Percentiles rank a stretch among this genome's conserved stretches.
Evolutionary conservation across 2,329 filamentous ascomycete genomes (phyloP).

Genomic region (Calonectria pauciramosa): DNA sequence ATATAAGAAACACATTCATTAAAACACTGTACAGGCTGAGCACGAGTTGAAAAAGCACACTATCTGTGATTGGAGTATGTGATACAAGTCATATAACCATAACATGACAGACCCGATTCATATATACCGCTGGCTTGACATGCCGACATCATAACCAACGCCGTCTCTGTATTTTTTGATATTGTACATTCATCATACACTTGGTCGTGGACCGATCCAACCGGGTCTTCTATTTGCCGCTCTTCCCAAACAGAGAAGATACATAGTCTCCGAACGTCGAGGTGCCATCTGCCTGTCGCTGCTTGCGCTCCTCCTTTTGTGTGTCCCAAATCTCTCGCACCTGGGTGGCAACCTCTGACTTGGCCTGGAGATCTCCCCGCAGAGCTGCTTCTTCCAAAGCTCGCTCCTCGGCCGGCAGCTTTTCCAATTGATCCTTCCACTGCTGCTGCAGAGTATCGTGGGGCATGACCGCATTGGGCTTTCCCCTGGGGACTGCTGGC

Average conservation of each 20-base stretch:
- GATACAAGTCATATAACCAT: too few species aligned
- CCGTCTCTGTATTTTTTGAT: constrained; percentile 5
- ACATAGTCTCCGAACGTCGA: constrained; percentile 49
- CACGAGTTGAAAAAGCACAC: background rate
- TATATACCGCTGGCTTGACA: background rate
- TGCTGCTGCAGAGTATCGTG: constrained; percentile 63
- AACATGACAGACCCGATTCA: background rate
- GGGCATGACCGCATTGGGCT: constrained; percentile 42
- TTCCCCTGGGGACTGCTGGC: constrained; percentile 62
- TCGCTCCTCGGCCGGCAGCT: constrained; percentile 70
- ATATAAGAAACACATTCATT: too few species aligned
- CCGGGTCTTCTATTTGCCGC: constrained; percentile 40
- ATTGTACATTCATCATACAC: constrained; percentile 40
- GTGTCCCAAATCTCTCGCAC: constrained; percentile 56
- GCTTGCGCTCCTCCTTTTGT: constrained; percentile 69
- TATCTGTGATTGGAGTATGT: too few species aligned
- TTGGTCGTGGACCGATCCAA: background rate
- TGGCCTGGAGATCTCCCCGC: constrained; percentile 72
- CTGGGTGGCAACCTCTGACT: constrained; percentile 72
- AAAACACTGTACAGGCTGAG: background rate
- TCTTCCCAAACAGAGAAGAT: constrained; percentile 46
- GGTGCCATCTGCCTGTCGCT: constrained; percentile 52
- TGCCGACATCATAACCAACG: background rate
- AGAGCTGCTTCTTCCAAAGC: constrained; percentile 75
- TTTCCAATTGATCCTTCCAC: constrained; percentile 69